phyloP scores from a whole-genome alignment of 2,329 filamentous ascomycete genomes.

The Aspergillus versicolor region DNA sequence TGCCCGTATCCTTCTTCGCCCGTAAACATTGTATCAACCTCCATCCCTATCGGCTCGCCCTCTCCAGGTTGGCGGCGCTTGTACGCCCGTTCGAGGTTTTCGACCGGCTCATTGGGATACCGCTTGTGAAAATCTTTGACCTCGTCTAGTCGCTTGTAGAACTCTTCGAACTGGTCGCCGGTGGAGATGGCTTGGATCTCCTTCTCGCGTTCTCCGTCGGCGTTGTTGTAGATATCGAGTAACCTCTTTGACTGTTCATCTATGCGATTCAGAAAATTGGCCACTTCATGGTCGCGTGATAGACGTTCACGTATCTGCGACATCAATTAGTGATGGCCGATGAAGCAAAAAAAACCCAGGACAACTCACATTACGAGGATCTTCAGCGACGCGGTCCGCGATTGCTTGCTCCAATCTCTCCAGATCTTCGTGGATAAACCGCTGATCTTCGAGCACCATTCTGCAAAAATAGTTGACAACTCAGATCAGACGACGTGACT shows the following conservation, averaged over 20 bases:
- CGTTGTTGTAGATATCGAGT: conserved; percentile 80
- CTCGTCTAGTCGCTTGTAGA: conserved; percentile 78
- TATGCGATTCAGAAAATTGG: conserved; percentile 82
- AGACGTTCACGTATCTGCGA: conserved; percentile 82
- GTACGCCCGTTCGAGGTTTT: conserved; percentile 93
- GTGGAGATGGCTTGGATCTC: conserved; percentile 83
- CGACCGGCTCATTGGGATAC: conserved; percentile 91
- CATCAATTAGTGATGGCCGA: conserved; percentile 19
- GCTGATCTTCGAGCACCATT: conserved; percentile 89
- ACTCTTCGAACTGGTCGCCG: conserved; percentile 85
- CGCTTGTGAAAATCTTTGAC: conserved; percentile 85
- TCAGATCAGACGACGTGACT: neutral
- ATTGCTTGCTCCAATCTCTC: conserved; percentile 94
- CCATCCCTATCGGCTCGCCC: conserved; percentile 61
- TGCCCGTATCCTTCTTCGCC: conserved; percentile 92
- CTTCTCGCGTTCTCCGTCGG: conserved; percentile 66
- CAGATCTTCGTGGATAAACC: conserved; percentile 91
- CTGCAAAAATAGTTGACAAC: conserved; percentile 15
- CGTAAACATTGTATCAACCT: conserved; percentile 89
- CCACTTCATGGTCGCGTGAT: conserved; percentile 87
- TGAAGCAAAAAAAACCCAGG: conserved; percentile 1
- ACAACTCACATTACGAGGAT: conserved; percentile 75
- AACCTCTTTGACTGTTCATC: conserved; percentile 80
- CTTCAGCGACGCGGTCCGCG: conserved; percentile 81
- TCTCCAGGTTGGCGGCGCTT: conserved; percentile 67